Conservation (phyloP, 2,329 filamentous ascomycete species). For the Claviceps digitariae region DNA sequence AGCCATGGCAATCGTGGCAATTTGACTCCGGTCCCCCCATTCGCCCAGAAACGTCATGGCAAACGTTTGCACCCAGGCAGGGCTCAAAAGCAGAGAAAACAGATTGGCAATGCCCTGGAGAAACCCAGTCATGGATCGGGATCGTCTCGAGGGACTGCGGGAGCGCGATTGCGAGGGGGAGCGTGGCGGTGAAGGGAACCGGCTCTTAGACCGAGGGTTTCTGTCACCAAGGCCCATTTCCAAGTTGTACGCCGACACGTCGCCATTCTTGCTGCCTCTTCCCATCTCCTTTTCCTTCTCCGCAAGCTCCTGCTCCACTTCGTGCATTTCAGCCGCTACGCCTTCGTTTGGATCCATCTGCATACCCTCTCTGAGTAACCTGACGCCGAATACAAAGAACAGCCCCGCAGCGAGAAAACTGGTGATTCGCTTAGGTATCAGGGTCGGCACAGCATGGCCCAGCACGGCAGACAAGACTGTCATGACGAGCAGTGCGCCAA, state of each 20-base stretch:
- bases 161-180: slow-evolving; percentile 67
- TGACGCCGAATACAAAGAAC: slow-evolving; percentile 80
- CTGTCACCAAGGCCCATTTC: slow-evolving; percentile 64
- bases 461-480: slow-evolving; percentile 86
- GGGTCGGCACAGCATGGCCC: slow-evolving; percentile 78
- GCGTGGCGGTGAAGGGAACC: slow-evolving; percentile 66
- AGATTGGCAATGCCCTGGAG: slow-evolving; percentile 68
- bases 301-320: slow-evolving; percentile 85
- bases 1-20: slow-evolving; percentile 97
- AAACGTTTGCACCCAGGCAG: slow-evolving; percentile 97
- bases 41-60: slow-evolving; percentile 98
- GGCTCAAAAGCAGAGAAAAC: slow-evolving; percentile 74
- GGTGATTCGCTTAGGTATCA: slow-evolving; percentile 84
- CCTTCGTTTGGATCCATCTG: slow-evolving; percentile 83
- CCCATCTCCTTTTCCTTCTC: slow-evolving; percentile 77
- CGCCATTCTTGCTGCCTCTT: slow-evolving; percentile 33
- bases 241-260: slow-evolving; percentile 55
- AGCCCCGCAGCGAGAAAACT: slow-evolving; percentile 73
- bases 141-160: slow-evolving; percentile 39
- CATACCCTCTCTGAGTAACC: slow-evolving; percentile 73
- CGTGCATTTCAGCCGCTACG: slow-evolving; percentile 92
- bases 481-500: slow-evolving; percentile 83
- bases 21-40: slow-evolving; percentile 96
- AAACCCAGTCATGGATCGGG: slow-evolving; percentile 24
- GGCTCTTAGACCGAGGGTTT: slow-evolving; percentile 59